phyloP scores from a whole-genome alignment of 2,329 filamentous ascomycete genomes.

The Tolypocladium paradoxum region DNA sequence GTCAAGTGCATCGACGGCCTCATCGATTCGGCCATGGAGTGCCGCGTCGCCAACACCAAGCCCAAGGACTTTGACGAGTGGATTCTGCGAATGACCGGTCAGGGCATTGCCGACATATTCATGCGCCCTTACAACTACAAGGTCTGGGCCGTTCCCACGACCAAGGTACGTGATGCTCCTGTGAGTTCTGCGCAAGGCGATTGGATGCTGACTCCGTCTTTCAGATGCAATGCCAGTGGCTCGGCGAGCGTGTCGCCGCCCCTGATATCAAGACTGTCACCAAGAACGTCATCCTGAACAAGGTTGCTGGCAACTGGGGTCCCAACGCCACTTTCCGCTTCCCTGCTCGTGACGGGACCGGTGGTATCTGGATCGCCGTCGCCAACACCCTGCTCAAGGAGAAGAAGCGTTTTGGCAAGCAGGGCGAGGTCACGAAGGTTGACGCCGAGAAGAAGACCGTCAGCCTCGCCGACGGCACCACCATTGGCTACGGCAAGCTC shows the following conservation, averaged over 20 bases:
- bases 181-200: neutral
- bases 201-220: neutral
- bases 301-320: slow-evolving; percentile 94
- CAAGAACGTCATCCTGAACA: slow-evolving; percentile 90
- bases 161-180: slow-evolving; percentile 54
- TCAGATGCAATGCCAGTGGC: slow-evolving; percentile 98
- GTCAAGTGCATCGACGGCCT: slow-evolving; percentile 88
- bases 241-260: slow-evolving; percentile 95
- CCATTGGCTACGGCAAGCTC: slow-evolving; percentile 82
- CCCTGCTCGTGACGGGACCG: slow-evolving; percentile 88
- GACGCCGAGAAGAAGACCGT: slow-evolving; percentile 79
- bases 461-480: slow-evolving; percentile 72
- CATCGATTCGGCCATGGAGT: slow-evolving; percentile 86
- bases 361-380: slow-evolving; percentile 98
- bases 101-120: slow-evolving; percentile 86
- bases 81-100: slow-evolving; percentile 87
- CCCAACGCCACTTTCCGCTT: slow-evolving; percentile 98
- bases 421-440: slow-evolving; percentile 75
- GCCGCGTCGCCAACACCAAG: slow-evolving; percentile 79
- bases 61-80: slow-evolving; percentile 97
- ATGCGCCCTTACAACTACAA: slow-evolving; percentile 99
- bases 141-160: slow-evolving; percentile 97
- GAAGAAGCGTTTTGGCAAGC: slow-evolving; percentile 82
- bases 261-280: slow-evolving; percentile 91
- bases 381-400: slow-evolving; percentile 85